Conservation (phyloP, 345 rosid species). For the Ceriops zippeliana region DNA sequence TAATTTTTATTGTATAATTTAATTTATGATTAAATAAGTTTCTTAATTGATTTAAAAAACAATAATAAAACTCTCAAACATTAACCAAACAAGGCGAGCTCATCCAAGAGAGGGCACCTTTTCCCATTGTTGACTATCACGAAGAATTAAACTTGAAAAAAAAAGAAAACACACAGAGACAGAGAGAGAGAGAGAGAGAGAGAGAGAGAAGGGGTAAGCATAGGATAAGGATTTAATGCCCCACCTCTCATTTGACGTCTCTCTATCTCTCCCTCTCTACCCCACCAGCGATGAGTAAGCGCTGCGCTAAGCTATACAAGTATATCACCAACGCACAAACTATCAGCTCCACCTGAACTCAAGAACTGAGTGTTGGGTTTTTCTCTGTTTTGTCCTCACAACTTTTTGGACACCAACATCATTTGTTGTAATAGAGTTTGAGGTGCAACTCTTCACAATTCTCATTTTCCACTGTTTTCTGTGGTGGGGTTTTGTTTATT, state of each 20-base stretch:
- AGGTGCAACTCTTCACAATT: constrained; percentile 21
- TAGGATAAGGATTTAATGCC: constrained; percentile 45
- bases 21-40: too few relatives aligned
- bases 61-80: too few relatives aligned
- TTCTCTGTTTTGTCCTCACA: too few relatives aligned
- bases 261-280: neutral
- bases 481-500: constrained; percentile 6
- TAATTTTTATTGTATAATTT: too few relatives aligned
- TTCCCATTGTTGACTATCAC: too few relatives aligned
- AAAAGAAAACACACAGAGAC: too few relatives aligned
- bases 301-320: neutral
- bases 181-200: neutral
- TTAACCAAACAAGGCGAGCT: too few relatives aligned
- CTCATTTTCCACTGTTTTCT: too few relatives aligned
- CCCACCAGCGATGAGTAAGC: neutral
- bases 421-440: neutral
- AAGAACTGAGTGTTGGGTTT: neutral
- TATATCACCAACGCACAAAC: neutral
- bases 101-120: too few relatives aligned
- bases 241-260: constrained; percentile 40
- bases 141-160: too few relatives aligned
- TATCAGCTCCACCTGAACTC: neutral
- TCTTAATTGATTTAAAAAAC: too few relatives aligned
- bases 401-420: neutral
- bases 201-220: neutral